Evolutionary conservation across 148 eudicot genomes (phyloP).

Genomic region (Heliosperma pusillum): DNA sequence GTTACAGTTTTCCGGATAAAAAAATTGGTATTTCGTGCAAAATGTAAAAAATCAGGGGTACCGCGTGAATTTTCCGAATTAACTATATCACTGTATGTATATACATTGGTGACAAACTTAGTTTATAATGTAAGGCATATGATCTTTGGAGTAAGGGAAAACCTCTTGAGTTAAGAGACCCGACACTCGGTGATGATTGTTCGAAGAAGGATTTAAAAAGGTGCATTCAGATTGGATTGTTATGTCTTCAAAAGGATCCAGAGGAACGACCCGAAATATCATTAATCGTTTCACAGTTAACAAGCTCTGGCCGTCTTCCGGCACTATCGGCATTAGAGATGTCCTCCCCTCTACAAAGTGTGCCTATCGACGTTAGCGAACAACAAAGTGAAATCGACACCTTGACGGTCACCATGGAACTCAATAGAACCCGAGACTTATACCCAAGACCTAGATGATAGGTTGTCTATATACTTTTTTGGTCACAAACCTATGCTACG

Average conservation of each 20-base stretch:
- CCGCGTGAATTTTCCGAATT: too few species aligned
- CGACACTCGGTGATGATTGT: conserved; percentile 1
- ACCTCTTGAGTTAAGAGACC: conserved; percentile 11
- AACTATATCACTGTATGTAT: too few species aligned
- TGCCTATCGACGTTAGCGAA: neutral
- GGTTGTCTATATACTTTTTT: too few species aligned
- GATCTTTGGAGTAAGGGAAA: conserved; percentile 27
- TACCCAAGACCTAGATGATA: too few species aligned
- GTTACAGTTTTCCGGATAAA: too few species aligned
- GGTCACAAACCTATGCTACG: too few species aligned
- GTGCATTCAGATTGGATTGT: conserved; percentile 31
- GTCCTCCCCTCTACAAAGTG: neutral
- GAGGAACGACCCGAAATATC: conserved; percentile 24
- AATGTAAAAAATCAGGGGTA: too few species aligned
- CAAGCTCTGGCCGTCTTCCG: neutral
- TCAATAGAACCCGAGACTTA: too few species aligned
- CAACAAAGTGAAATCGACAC: too few species aligned
- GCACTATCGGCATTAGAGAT: neutral
- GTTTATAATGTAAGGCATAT: conserved; percentile 26
- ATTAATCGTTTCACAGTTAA: conserved; percentile 1
- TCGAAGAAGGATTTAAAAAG: conserved; percentile 16
- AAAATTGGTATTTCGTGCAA: too few species aligned
- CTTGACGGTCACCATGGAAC: too few species aligned
- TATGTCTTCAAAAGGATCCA: conserved; percentile 30
- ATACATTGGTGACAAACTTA: too few species aligned